These are phyloP conservation scores for Pluteus cervinus DNA, from an alignment of 768 basidiomycete species.

Conservation along the genomic window DNA sequence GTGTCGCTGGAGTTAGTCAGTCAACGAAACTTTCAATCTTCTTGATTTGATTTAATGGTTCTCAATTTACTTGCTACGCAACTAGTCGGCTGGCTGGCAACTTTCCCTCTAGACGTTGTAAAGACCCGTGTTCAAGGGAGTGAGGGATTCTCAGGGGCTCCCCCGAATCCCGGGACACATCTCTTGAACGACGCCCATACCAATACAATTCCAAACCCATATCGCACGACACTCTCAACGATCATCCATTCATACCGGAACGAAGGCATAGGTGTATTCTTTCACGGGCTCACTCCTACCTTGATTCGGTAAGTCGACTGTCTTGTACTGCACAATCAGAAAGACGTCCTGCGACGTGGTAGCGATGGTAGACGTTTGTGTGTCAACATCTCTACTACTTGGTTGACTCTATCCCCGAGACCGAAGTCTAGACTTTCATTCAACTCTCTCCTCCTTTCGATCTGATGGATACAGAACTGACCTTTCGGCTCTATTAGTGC, in stretches of 20 bases:
- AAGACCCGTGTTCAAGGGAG: constrained; percentile 83
- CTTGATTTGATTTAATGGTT: neutral
- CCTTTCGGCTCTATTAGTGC: constrained; percentile 36
- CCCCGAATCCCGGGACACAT: constrained; percentile 5
- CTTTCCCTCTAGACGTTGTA: constrained; percentile 86
- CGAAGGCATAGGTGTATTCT: constrained; percentile 69
- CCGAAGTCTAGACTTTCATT: neutral
- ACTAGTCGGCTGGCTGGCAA: constrained; percentile 65
- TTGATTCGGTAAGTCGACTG: constrained; percentile 68
- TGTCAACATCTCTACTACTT: no score
- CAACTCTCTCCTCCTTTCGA: no score
- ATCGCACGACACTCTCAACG: constrained; percentile 52
- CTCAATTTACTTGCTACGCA: constrained; percentile 1
- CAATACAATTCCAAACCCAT: constrained; percentile 35
- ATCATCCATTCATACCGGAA: constrained; percentile 51
- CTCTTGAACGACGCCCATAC: constrained; percentile 3
- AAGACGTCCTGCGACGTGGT: no score
- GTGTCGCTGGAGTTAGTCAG: constrained; percentile 60
- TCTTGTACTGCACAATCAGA: no score
- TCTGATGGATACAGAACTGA: no score
- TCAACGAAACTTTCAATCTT: neutral
- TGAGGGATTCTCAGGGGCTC: constrained; percentile 8
- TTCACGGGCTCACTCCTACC: constrained; percentile 73
- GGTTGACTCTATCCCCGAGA: no score
- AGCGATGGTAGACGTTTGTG: no score